Base-by-base conservation (phyloP, 495 filamentous ascomycete species). In the Neurospora intermedia region DNA sequence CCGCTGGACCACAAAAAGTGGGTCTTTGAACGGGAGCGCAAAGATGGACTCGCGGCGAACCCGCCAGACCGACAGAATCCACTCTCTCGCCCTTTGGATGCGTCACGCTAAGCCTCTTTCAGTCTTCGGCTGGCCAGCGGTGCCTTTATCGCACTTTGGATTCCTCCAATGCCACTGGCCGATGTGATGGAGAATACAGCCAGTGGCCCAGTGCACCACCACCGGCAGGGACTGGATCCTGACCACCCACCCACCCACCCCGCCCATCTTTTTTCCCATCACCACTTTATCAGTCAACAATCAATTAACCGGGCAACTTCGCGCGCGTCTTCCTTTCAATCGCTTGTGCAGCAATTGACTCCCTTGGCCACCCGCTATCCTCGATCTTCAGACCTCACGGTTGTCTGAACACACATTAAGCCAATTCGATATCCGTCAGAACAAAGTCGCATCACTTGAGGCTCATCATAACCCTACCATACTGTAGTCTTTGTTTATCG, bases 21-120 rank as follows among this genome's bases (percentile, higher is more conserved):
- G 54, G 54, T 35, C 54, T 6, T 38, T 18, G 54, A 9, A 38
- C 54, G 54, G 54, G 54, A 66, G 27, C 54, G 31, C 16, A 13
- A 66, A 35, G 16, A 38, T 38, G 35, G 54, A 66, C 54, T 66
- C 54, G 27, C 54, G 54, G 54, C 54, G 54, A 66, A 38, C 35
- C 54, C 54, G 54, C 54, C 54, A 66, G 54, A 38, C 35, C 35
- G 35, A 66, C 54, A 66, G 15, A 8, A 16, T 66, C 27, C 54
- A 66, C 54, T 66, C 27, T 66, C 27, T 66, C 15, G 54, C 6
- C 54, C 48, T 62, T 13, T 62, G 13, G 71, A 74, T 70, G 71
- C 41, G 66, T 31, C 13, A 72, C 78, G 73, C 78, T 79, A 80
- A 42, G 7, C 76, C 74, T 1, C 11, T 42, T 73, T 73, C 31